Base-by-base conservation (phyloP, 768 basidiomycete genomes). In the Gelatoporia subvermispora region DNA sequence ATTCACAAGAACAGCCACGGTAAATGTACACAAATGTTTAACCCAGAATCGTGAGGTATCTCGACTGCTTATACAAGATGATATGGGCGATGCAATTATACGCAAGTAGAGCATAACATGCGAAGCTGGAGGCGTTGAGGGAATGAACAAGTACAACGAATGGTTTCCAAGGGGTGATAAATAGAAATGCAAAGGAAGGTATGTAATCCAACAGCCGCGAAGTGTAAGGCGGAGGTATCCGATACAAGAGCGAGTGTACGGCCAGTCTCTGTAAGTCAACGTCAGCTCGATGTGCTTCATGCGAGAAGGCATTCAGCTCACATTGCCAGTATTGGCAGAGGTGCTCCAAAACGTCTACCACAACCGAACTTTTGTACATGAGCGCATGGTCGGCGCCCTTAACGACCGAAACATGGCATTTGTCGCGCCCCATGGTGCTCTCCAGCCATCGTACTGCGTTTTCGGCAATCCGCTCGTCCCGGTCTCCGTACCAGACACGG, bases 401-500 rank as follows among this genome's bases (percentile, higher is more conserved):
- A 45, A 94, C 82, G 36, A 96, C 83, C 59, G 84, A 80, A 34
- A 99, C 82, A 38, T 74, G 72, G 63, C 93, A 95, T 48, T 75
- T 71, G 35, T 83, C 82, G 38, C 77, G 75, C 17, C 82, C 78
- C 87, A 93, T 89, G 31, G 78, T 81, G 53, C 78, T 80, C 66
- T 93, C 89, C 88, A 93, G 89, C 91, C 92, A 95, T 57, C 87
- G 70, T 35, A 98, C 85, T 39, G 91, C 88, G 57, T 86, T 84
- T 64, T 95, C 87, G 28, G 86, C 85, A 51, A 99, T 95, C 69
- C 85, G 87, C 67, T 97, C 95, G 65, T 99, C 95, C 54, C 76
- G 79, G 57, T 93, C 88, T 2, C 95, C 95, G 55, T 93, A 93
- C 92, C 92, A 97, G 35, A 99, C 83, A 37, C 79, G 80, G 40